Evolutionary conservation across 73 alveolate species (phyloP), one percentile per base, ranked within the genome.

Genomic region (Durusdinium trenchii): DNA sequence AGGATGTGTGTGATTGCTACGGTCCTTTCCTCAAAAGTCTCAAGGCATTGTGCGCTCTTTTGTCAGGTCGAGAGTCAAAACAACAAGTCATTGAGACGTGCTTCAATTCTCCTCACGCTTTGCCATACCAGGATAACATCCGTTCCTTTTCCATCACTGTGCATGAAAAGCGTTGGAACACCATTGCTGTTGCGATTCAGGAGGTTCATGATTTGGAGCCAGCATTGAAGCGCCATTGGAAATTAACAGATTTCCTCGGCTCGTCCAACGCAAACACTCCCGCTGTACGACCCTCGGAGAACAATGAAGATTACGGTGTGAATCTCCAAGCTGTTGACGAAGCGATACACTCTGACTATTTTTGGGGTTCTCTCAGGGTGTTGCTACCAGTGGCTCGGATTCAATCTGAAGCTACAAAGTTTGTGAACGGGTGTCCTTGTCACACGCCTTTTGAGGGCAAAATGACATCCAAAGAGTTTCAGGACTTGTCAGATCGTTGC

Each of bases 121-220:
- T 83, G 16, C 75, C 51, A 10, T 83, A 18, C 51, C 45, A 32
- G 57, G 76, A 83, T 30, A 14, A 0, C 12, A 32, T 83, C 32
- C 51, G 6, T 7, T 48, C 94, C 1, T 83, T 83, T 35, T 0
- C 46, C 1, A n/a, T 47, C n/a, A 38, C 2, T 50, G 52, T 38
- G 28, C 94, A 83, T 40, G 94, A 83, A 30, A 16, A 20, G 32
- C 69, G 94, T n/a, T 83, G 94, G 94, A 83, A 83, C 75, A 83
- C 76, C 12, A 50, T 83, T 32, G 94, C 94, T 1, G 46, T 50
- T 3, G 73, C 94, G 4, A 50, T 83, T 1, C 51, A 50, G 32
- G 71, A 47, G 47, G n/a, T 83, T n/a, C 45, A 50, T 3, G 51
- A 1, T 0, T 40, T 83, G 45, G 94, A 83, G 54, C 51, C 76